These are phyloP conservation scores for Fusarium piperis DNA, from an alignment of 2,329 filamentous ascomycete genomes.

Conservation along the genomic window DNA sequence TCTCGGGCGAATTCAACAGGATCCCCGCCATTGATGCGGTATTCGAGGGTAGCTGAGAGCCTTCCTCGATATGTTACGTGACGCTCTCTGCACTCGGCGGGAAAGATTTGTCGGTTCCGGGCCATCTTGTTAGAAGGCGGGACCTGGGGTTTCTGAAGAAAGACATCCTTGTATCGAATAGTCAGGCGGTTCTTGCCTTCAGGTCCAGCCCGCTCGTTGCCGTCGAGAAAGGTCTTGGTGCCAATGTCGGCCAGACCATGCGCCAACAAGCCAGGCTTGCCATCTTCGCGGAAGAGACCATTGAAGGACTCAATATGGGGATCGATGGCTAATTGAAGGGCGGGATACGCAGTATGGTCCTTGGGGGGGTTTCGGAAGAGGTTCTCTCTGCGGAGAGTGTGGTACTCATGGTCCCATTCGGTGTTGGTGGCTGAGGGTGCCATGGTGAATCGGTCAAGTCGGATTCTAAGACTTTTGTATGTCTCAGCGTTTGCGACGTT, in stretches of 20 bases:
- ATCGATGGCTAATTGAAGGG: slow-evolving; percentile 83
- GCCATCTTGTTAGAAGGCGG: slow-evolving; percentile 86
- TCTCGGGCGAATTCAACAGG: slow-evolving; percentile 85
- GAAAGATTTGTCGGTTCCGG: slow-evolving; percentile 84
- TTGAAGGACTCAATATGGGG: slow-evolving; percentile 98
- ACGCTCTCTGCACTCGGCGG: slow-evolving; percentile 92
- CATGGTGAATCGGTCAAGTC: slow-evolving; percentile 54
- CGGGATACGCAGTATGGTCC: slow-evolving; percentile 88
- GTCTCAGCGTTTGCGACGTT: neutral
- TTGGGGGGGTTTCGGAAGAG: slow-evolving; percentile 90
- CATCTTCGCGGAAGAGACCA: slow-evolving; percentile 79
- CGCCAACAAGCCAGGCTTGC: slow-evolving; percentile 67
- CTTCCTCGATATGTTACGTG: slow-evolving; percentile 92
- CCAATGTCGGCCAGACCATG: slow-evolving; percentile 89
- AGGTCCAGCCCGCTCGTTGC: slow-evolving; percentile 70
- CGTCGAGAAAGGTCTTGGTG: slow-evolving; percentile 86
- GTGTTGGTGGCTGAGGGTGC: slow-evolving; percentile 68
- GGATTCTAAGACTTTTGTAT: slow-evolving; percentile 8
- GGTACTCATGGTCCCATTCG: slow-evolving; percentile 85
- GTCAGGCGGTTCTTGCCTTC: slow-evolving; percentile 77
- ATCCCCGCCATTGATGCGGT: slow-evolving; percentile 86
- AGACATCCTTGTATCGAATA: slow-evolving; percentile 82
- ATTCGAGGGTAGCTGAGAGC: slow-evolving; percentile 84
- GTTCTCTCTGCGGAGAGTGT: slow-evolving; percentile 85
- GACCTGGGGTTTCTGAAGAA: slow-evolving; percentile 82